Conservation (phyloP, 345 rosid species). For the Eucalyptus pauciflora region DNA sequence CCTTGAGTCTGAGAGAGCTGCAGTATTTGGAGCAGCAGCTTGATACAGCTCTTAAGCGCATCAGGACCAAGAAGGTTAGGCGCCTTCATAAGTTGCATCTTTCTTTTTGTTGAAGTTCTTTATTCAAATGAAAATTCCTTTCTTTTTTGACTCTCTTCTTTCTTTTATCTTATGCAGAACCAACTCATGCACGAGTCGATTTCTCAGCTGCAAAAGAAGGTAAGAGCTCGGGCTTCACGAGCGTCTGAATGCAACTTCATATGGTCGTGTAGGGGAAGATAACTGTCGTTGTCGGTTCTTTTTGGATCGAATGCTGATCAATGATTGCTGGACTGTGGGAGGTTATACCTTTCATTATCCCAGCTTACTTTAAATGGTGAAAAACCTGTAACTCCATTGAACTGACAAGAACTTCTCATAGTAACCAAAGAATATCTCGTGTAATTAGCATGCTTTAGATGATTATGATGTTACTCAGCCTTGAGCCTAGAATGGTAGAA, state of each 20-base stretch:
- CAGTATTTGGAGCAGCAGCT: slow-evolving; percentile 79
- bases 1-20: slow-evolving; percentile 53
- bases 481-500: neutral
- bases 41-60: slow-evolving; percentile 62
- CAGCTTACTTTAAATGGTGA: neutral
- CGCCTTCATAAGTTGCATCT: neutral
- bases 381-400: neutral
- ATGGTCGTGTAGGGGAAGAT: neutral
- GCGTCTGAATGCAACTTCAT: neutral
- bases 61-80: slow-evolving; percentile 61
- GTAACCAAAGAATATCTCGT: neutral
- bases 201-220: slow-evolving; percentile 61
- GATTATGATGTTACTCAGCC: neutral
- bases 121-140: neutral
- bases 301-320: neutral
- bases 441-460: neutral
- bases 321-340: neutral
- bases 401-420: neutral
- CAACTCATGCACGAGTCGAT: slow-evolving; percentile 53
- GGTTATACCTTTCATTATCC: neutral
- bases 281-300: neutral
- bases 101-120: neutral
- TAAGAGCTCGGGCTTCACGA: neutral
- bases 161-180: slow-evolving; percentile 33
- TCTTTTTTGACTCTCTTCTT: neutral